Percentiles rank a stretch among this genome's conserved stretches.
Evolutionary conservation across 495 filamentous ascomycete genomes (phyloP).

Genomic region (Penicillium atrosanguineum): DNA sequence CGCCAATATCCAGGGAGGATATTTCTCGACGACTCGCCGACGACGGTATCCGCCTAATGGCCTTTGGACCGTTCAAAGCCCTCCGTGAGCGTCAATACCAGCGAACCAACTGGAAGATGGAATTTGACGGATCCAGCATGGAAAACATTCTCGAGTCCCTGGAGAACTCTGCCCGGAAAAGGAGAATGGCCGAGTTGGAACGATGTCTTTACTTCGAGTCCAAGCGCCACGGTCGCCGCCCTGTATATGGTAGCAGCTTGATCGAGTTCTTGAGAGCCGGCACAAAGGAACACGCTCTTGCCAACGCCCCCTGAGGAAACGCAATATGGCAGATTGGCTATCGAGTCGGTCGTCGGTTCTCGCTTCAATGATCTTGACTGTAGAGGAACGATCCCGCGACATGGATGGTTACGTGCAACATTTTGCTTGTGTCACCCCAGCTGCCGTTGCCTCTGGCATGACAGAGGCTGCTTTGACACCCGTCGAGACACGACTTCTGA

Average conservation of each 20-base stretch:
- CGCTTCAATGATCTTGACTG: constrained; percentile 65
- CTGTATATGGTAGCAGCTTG: constrained; percentile 75
- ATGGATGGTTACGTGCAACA: constrained; percentile 76
- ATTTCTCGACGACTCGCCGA: constrained; percentile 60
- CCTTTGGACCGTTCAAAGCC: constrained; percentile 58
- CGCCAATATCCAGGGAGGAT: constrained; percentile 69
- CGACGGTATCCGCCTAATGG: constrained; percentile 61
- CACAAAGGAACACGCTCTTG: constrained; percentile 42
- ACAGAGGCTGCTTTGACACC: constrained; percentile 65
- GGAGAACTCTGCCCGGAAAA: constrained; percentile 67
- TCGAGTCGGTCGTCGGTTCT: constrained; percentile 67
- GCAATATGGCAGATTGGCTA: constrained; percentile 65
- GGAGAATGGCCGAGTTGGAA: constrained; percentile 74
- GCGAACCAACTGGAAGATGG: constrained; percentile 58
- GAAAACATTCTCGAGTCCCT: constrained; percentile 68
- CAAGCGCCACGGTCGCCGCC: constrained; percentile 74
- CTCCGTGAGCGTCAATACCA: constrained; percentile 61
- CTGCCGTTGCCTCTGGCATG: constrained; percentile 77
- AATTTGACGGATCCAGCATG: constrained; percentile 61
- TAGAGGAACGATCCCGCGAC: constrained; percentile 66
- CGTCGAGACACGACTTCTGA: constrained; percentile 54
- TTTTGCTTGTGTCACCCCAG: constrained; percentile 88
- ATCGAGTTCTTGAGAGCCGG: constrained; percentile 69
- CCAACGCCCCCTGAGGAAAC: constrained; percentile 41
- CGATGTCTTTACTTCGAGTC: constrained; percentile 78